Percentiles rank a stretch among this genome's conserved stretches.
phyloP scores from a whole-genome alignment of 208 protist genomes.

The Trypanosoma brucei region DNA sequence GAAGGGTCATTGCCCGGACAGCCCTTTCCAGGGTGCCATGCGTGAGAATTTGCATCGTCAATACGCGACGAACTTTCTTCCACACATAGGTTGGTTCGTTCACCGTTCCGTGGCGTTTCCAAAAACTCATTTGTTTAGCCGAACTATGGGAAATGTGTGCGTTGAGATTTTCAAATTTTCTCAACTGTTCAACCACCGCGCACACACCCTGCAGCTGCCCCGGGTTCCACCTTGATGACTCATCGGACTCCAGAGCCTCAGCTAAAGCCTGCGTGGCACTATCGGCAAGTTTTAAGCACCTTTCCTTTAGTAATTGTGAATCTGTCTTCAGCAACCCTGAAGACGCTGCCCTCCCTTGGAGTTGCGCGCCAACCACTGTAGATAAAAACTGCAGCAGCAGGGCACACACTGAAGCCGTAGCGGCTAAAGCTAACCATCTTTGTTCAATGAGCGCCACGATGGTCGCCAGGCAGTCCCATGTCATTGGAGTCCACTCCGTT shows the following conservation, averaged over 20 bases:
- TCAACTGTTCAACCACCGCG: conserved; percentile 2
- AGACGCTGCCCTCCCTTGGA: background rate
- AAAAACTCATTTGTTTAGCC: conserved; percentile 3
- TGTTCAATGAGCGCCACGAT: conserved; percentile 45
- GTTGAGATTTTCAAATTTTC: conserved; percentile 6
- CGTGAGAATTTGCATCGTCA: conserved; percentile 3
- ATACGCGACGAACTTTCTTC: conserved; percentile 4
- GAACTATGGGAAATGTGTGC: background rate
- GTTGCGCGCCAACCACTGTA: conserved; percentile 25
- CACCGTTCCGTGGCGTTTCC: conserved; percentile 6
- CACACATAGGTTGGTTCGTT: background rate
- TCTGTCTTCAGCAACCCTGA: conserved; percentile 10
- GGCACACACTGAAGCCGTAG: conserved; percentile 26
- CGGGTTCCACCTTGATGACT: conserved; percentile 4
- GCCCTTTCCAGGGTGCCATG: background rate
- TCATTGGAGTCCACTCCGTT: conserved; percentile 14
- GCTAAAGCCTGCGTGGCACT: background rate
- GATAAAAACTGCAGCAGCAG: conserved; percentile 53
- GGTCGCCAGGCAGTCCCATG: conserved; percentile 32
- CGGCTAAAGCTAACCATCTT: conserved; percentile 28
- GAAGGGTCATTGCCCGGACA: conserved; percentile 11
- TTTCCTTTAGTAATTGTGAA: conserved; percentile 10
- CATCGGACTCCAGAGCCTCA: background rate
- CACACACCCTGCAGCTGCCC: conserved; percentile 18
- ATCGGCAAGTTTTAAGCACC: conserved; percentile 15